A percentile compares a stretch with the other conserved stretches of the same genome.
phyloP scores from a whole-genome alignment of 164 flowering plant species.

The Nelumbo lutea region DNA sequence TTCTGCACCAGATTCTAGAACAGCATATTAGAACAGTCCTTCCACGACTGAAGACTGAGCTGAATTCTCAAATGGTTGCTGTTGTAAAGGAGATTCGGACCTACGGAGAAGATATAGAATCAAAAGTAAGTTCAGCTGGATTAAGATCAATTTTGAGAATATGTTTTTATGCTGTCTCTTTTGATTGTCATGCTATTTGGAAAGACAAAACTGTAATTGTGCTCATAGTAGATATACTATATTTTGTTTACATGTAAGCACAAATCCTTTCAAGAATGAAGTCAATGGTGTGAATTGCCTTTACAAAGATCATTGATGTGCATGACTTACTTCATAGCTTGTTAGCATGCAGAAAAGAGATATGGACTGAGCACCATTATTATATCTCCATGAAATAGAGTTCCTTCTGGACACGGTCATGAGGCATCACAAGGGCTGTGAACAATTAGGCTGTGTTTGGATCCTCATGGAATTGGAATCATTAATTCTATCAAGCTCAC shows the following conservation, averaged over 20 bases:
- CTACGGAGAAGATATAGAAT: slow-evolving; percentile 37
- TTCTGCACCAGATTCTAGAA: slow-evolving; percentile 36
- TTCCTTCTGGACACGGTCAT: too few species aligned
- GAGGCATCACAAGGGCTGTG: too few species aligned
- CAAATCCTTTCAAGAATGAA: neutral
- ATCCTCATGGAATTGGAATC: too few species aligned
- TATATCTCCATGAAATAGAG: too few species aligned
- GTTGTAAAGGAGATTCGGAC: slow-evolving; percentile 36
- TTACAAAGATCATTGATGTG: too few species aligned
- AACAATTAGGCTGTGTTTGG: too few species aligned
- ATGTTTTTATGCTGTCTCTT: neutral
- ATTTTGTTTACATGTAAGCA: neutral
- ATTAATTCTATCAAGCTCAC: too few species aligned
- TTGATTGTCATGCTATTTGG: neutral
- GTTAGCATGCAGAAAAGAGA: too few species aligned
- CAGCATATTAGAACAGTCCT: slow-evolving; percentile 43
- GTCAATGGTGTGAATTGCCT: neutral
- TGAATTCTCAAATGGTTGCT: slow-evolving; percentile 32
- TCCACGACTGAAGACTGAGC: slow-evolving; percentile 37
- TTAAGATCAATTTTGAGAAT: neutral
- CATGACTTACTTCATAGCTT: too few species aligned
- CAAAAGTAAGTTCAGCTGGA: slow-evolving; percentile 29
- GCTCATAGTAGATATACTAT: neutral
- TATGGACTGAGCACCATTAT: too few species aligned
- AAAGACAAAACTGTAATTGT: too few species aligned